Conservation (phyloP, 805 yeast genomes). For the Nakazawaea sp. region DNA sequence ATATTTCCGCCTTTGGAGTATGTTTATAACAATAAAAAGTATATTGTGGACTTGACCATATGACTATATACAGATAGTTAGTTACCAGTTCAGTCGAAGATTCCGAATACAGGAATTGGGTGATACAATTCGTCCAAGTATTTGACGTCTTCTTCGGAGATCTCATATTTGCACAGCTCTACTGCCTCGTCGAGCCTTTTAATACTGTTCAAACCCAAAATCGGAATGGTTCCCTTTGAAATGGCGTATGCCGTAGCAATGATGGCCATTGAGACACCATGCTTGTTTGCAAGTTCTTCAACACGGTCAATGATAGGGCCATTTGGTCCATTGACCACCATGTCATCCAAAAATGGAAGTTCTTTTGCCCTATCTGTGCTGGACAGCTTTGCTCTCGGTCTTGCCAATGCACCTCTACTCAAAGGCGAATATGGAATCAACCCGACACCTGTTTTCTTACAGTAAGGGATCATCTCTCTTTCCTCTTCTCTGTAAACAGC, state of each 20-base stretch:
- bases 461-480: slow-evolving; percentile 51
- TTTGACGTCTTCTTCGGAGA: slow-evolving; percentile 30
- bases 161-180: slow-evolving; percentile 30
- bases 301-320: slow-evolving; percentile 37
- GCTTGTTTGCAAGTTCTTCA: slow-evolving; percentile 43
- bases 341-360: too few species aligned
- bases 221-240: slow-evolving; percentile 44
- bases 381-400: neutral
- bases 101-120: neutral
- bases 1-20: too few species aligned
- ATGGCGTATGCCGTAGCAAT: slow-evolving; percentile 49
- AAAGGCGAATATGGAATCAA: slow-evolving; percentile 55
- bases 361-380: neutral
- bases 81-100: too few species aligned
- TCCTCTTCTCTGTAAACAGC: slow-evolving; percentile 56
- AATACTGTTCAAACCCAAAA: slow-evolving; percentile 43
- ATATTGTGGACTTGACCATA: too few species aligned
- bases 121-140: slow-evolving; percentile 32
- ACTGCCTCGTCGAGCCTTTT: slow-evolving; percentile 50
- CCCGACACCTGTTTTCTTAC: slow-evolving; percentile 44
- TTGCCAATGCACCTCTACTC: slow-evolving; percentile 35
- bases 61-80: too few species aligned
- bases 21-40: too few species aligned
- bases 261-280: slow-evolving; percentile 43
- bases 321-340: too few species aligned